Evolutionary conservation across 2,329 filamentous ascomycete species (phyloP).

Genomic region (Zasmidium angulare): DNA sequence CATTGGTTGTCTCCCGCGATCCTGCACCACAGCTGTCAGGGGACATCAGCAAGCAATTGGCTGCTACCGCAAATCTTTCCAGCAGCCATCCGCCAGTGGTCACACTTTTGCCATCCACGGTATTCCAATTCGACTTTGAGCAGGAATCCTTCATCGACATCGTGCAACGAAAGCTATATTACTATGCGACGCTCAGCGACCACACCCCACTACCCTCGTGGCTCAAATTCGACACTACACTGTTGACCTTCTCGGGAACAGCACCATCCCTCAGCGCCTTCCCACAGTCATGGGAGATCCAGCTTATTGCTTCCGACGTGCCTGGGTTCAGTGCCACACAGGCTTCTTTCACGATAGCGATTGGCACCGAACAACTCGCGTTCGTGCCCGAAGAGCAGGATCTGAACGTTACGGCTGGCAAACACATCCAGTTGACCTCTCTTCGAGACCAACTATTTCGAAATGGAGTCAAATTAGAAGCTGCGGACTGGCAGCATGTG

Average conservation of each 20-base stretch:
- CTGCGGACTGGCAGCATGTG: constrained; percentile 54
- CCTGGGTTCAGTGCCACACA: constrained; percentile 71
- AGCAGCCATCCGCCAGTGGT: constrained; percentile 60
- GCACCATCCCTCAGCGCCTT: constrained; percentile 67
- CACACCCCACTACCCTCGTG: constrained; percentile 84
- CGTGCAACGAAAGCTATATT: constrained; percentile 54
- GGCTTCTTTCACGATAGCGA: constrained; percentile 67
- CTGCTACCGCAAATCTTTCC: constrained; percentile 53
- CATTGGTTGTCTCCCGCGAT: constrained; percentile 66
- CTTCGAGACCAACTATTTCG: constrained; percentile 36
- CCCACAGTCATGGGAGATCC: constrained; percentile 70
- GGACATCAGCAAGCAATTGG: constrained; percentile 60
- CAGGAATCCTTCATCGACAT: constrained; percentile 60
- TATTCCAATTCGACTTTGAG: constrained; percentile 45
- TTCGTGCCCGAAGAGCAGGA: constrained; percentile 59
- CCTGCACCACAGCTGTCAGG: constrained; percentile 55
- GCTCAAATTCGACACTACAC: constrained; percentile 68
- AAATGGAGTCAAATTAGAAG: constrained; percentile 43
- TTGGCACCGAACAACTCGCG: constrained; percentile 68
- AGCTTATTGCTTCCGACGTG: constrained; percentile 75
- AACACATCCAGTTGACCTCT: constrained; percentile 31
- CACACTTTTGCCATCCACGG: constrained; percentile 35
- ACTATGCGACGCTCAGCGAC: constrained; percentile 74
- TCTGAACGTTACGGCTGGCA: constrained; percentile 36
- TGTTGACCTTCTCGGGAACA: constrained; percentile 67